These are phyloP conservation scores for Ampelocalamus luodianensis DNA, from an alignment of 176 grass and related monocot species.

Conservation along the genomic window DNA sequence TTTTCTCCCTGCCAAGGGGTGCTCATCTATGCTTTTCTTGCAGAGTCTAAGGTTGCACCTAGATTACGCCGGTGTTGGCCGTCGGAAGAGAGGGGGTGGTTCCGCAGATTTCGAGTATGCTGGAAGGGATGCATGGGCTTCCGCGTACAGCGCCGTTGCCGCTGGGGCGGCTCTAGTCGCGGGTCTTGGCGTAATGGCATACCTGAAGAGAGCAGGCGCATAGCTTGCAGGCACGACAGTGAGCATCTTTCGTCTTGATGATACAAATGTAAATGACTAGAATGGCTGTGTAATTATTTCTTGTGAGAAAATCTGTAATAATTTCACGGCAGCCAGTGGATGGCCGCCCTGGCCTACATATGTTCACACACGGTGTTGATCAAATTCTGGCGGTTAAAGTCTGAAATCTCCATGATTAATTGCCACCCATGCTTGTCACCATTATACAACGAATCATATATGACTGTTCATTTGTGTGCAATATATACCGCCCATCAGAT, in stretches of 20 bases:
- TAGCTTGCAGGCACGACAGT: constrained; percentile 6
- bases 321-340: constrained; percentile 40
- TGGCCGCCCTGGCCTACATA: constrained; percentile 10
- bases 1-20: not conserved
- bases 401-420: not conserved
- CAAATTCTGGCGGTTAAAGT: constrained; percentile 29
- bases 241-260: constrained; percentile 8
- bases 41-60: constrained; percentile 89
- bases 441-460: constrained; percentile 1
- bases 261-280: constrained; percentile 35
- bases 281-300: constrained; percentile 49
- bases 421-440: not conserved
- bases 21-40: constrained; percentile 7
- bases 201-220: constrained; percentile 71
- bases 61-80: constrained; percentile 67
- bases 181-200: constrained; percentile 89
- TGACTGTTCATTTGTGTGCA: not conserved
- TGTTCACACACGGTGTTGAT: constrained; percentile 24
- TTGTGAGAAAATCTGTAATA: constrained; percentile 55
- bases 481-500: too few relatives aligned
- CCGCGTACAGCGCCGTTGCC: constrained; percentile 70
- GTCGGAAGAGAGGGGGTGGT: constrained; percentile 49
- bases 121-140: constrained; percentile 83
- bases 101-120: constrained; percentile 67
- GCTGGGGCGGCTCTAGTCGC: constrained; percentile 86